These are phyloP conservation scores for Phytopythium ostracodes DNA, from an alignment of 352 stramenopile species.

Conservation along the genomic window DNA sequence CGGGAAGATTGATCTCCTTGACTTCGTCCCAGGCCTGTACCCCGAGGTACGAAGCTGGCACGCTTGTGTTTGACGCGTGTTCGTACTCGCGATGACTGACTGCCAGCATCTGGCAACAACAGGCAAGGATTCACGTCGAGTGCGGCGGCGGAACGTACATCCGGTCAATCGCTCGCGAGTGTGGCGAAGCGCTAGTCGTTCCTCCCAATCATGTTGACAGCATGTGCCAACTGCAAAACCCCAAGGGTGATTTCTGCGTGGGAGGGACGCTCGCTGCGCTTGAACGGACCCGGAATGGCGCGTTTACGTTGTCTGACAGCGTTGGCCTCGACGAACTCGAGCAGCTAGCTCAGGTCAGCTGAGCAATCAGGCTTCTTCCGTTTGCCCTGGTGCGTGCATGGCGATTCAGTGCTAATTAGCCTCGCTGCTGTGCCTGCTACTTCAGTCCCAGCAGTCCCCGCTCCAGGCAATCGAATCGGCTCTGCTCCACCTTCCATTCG, in stretches of 20 bases:
- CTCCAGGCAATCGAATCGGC: constrained; percentile 57
- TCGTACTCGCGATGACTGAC: background rate
- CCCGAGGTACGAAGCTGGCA: constrained; percentile 42
- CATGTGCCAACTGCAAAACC: constrained; percentile 24
- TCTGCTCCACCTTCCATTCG: constrained; percentile 49
- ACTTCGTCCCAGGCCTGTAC: constrained; percentile 47
- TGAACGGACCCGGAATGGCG: constrained; percentile 58
- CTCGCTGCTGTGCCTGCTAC: background rate
- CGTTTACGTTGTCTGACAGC: constrained; percentile 49
- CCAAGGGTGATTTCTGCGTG: constrained; percentile 32
- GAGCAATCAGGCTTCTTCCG: constrained; percentile 29
- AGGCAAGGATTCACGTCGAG: constrained; percentile 47
- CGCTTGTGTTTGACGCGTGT: background rate
- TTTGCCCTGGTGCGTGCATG: background rate
- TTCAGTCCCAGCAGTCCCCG: constrained; percentile 29
- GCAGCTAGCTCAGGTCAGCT: constrained; percentile 1
- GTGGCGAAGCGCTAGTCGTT: constrained; percentile 56
- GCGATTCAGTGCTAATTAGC: background rate
- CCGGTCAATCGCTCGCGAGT: constrained; percentile 83
- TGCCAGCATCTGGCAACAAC: background rate
- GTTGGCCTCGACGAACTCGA: constrained; percentile 54
- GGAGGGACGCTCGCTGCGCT: constrained; percentile 66
- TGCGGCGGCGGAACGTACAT: constrained; percentile 85
- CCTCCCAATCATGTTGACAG: constrained; percentile 20
- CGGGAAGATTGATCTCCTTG: constrained; percentile 45